Conservation (phyloP, 2,329 filamentous ascomycete genomes). For the Davidsoniella neocaledoniae region DNA sequence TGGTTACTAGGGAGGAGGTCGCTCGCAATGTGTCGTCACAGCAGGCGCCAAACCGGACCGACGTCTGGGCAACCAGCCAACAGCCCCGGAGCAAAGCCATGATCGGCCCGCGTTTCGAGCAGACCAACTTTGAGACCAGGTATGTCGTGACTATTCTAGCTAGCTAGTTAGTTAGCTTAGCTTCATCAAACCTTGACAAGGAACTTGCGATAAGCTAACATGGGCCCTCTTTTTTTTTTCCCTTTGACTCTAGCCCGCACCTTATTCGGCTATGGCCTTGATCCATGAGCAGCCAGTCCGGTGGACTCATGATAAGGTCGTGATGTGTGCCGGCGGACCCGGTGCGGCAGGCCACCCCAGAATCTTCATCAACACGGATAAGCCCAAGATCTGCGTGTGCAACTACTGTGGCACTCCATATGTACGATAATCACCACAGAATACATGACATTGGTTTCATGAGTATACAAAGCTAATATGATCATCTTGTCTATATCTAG, state of each 20-base stretch:
- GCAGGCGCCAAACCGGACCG: slow-evolving; percentile 62
- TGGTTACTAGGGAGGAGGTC: slow-evolving; percentile 15
- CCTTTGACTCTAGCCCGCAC: slow-evolving; percentile 50
- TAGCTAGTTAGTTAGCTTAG: not conserved
- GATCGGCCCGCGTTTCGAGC: slow-evolving; percentile 89
- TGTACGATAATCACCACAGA: slow-evolving; percentile 36
- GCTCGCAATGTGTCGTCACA: slow-evolving; percentile 42
- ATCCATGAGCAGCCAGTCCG: slow-evolving; percentile 90
- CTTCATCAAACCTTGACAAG: not conserved
- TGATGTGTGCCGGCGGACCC: slow-evolving; percentile 82
- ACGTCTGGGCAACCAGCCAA: slow-evolving; percentile 76
- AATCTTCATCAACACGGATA: slow-evolving; percentile 97
- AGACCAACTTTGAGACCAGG: slow-evolving; percentile 91
- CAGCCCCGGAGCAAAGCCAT: slow-evolving; percentile 67
- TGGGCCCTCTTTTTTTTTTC: not conserved
- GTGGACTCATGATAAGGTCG: slow-evolving; percentile 71
- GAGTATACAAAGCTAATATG: not conserved
- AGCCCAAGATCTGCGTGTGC: slow-evolving; percentile 81
- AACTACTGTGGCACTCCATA: slow-evolving; percentile 88
- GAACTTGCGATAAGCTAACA: not conserved
- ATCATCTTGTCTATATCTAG: slow-evolving; percentile 28
- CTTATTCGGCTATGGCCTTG: slow-evolving; percentile 79
- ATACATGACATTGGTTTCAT: not conserved
- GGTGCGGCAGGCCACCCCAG: slow-evolving; percentile 78
- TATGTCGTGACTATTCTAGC: slow-evolving; percentile 27